These are phyloP conservation scores for Geotrichum phurueaensis DNA, from an alignment of 1,139 yeast species.

Conservation along the genomic window DNA sequence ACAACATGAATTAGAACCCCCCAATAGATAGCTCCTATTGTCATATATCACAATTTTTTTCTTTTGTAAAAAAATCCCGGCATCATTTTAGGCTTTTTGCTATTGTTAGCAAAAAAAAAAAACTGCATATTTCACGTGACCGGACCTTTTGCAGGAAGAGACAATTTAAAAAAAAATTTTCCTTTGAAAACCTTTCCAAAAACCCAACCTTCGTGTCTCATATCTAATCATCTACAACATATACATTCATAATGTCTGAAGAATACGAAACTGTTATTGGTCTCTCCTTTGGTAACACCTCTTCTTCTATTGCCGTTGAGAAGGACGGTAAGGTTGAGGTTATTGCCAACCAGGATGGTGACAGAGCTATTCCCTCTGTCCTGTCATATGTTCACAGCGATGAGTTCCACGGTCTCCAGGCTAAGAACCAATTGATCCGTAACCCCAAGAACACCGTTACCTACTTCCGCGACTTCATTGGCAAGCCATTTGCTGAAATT, in stretches of 20 bases:
- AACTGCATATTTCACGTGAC: neutral
- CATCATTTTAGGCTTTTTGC: neutral
- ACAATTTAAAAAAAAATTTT: neutral
- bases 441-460: constrained; percentile 81
- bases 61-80: neutral
- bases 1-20: constrained; percentile 38
- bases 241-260: constrained; percentile 32
- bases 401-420: constrained; percentile 97
- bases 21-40: neutral
- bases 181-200: neutral
- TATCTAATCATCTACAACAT: neutral
- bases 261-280: constrained; percentile 63
- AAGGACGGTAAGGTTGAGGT: constrained; percentile 91
- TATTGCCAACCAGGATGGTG: constrained; percentile 98
- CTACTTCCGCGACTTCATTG: constrained; percentile 91
- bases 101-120: neutral
- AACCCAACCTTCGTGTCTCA: neutral
- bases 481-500: constrained; percentile 63
- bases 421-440: constrained; percentile 85
- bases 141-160: neutral
- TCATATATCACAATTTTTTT: neutral
- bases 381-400: constrained; percentile 88
- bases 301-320: constrained; percentile 91
- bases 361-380: constrained; percentile 91
- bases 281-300: constrained; percentile 91